Base-by-base conservation (phyloP, 176 grass and related monocot species). In the Raddia distichophylla region DNA sequence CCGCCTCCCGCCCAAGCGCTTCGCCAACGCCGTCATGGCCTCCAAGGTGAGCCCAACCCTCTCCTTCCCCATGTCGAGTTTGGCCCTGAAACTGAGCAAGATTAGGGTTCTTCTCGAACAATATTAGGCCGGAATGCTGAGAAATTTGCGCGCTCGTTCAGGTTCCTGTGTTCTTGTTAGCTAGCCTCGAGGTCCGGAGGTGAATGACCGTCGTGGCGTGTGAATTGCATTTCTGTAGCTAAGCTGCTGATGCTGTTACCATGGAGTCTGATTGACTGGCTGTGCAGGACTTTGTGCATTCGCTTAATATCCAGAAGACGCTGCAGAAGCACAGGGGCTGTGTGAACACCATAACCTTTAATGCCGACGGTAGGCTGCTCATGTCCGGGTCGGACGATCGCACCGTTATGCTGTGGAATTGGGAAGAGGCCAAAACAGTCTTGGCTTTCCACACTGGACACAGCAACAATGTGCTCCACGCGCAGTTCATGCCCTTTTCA, bases 401-500 rank as follows among this genome's bases (percentile, higher is more conserved):
- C 67, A 92, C 22, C 19, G 60, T 87, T 17, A 74, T 78, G 53
- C 18, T 97, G 16, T 92, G 92, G 94, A 80, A 94, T 75, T 92
- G 90, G 94, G 76, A 89, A n/a, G 65, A 54, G 19, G 80, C 46
- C 0, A 49, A 9, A 43, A 20, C 77, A 1, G 64, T 73, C 20
- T 56, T 58, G 7, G 61, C 84, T 1, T 71, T 92, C 73, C 73
- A 92, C 84, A 89, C 95, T 18, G 92, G 83, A 1, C 92, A 94
- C 55, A 60, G 14, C 51, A 49, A 82, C 34, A 94, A 94, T 40
- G 86, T 98, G 71, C 79, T 91, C 74, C 80, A 92, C 43, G 92
- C 92, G 2, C 87, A 74, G 72, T 98, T 98, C 86, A 94, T 98
- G 90, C 92, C 90, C 33, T 87, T 80, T 71, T 90, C 81, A 0